These are phyloP conservation scores for Penicillium sp. DNA, from an alignment of 2,329 filamentous ascomycete species.

Conservation along the genomic window DNA sequence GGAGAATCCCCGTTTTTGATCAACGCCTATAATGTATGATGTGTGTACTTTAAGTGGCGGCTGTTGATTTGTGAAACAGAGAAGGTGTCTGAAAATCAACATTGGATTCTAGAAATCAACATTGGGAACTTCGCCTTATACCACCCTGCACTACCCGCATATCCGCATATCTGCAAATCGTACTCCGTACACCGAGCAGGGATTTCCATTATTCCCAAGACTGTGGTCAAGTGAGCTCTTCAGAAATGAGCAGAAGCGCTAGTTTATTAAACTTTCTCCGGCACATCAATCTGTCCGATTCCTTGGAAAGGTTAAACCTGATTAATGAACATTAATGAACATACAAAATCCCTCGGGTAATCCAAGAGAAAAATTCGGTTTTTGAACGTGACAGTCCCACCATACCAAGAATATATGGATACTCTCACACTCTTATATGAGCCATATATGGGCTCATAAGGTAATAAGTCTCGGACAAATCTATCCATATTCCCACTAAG, in stretches of 20 bases:
- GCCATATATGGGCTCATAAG: background rate
- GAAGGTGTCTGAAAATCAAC: background rate
- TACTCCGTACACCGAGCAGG: too few relatives aligned
- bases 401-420: background rate
- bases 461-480: background rate
- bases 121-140: background rate
- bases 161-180: background rate
- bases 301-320: background rate
- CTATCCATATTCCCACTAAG: background rate
- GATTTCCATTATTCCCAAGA: too few relatives aligned
- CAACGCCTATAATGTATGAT: background rate
- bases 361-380: slow-evolving; percentile 6
- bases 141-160: background rate
- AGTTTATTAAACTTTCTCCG: background rate
- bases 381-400: background rate
- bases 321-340: too few relatives aligned
- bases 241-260: background rate
- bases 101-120: background rate
- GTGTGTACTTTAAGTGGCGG: background rate
- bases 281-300: background rate
- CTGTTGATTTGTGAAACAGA: background rate
- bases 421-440: background rate
- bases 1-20: background rate
- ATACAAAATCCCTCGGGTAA: background rate
- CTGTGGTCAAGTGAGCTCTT: background rate